phyloP scores from a whole-genome alignment of 768 basidiomycete species.

The Paxillus rubicundulus region DNA sequence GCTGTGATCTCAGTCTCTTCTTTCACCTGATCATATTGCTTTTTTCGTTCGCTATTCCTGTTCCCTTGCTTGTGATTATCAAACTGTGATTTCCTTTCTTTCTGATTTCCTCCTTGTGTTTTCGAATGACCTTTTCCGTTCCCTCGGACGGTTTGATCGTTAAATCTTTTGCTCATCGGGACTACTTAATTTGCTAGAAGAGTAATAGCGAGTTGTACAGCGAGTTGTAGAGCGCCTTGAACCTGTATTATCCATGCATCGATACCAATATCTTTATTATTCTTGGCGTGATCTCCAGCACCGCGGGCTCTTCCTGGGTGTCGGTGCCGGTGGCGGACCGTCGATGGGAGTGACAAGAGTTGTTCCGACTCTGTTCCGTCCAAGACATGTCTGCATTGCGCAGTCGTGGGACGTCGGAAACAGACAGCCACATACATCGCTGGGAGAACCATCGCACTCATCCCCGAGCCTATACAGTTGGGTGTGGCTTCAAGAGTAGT shows the following conservation, averaged over 20 bases:
- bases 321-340: no score
- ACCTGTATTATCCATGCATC: neutral
- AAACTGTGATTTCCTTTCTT: neutral
- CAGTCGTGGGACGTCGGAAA: neutral
- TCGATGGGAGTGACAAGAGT: no score
- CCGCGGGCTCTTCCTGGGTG: neutral
- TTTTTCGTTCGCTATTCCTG: conserved; percentile 16
- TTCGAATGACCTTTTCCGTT: no score
- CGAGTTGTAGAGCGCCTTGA: neutral
- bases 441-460: no score
- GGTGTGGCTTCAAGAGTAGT: no score
- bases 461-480: neutral
- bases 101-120: neutral
- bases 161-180: neutral
- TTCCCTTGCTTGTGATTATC: conserved; percentile 7
- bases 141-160: neutral
- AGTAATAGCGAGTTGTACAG: neutral
- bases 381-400: conserved; percentile 4
- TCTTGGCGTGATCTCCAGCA: neutral
- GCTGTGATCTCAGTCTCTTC: neutral
- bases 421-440: neutral
- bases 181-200: neutral
- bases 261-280: neutral
- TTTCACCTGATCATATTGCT: conserved; percentile 33
- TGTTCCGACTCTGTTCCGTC: conserved; percentile 7